Evolutionary conservation across 305 asterid genomes (phyloP), one percentile per base, ranked within the genome.

Genomic region (Rubia occidens): DNA sequence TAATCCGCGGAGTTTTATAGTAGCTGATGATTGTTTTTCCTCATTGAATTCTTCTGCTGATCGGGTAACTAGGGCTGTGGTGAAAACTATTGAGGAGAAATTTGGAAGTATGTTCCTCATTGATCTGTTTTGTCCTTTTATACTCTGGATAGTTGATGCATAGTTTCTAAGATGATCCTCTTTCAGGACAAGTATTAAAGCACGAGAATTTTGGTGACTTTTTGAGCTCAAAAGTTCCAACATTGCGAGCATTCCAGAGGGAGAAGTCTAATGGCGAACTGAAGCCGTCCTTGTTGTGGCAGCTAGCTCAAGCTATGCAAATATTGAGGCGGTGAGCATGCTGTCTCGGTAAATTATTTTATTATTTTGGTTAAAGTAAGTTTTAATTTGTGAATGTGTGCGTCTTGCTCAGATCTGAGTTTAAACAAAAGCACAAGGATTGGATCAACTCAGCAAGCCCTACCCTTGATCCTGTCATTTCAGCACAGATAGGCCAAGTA

Each of bases 161-260:
- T 72, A 63, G 65, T 71, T 77, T 78, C 80, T 75, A 64, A 66
- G 60, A 73, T 71, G 77, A 63, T 60, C 77, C 60, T 79, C 79
- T 75, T 75, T 68, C 96, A 95, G 99, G 97, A 83, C 98, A 89
- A 91, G 88, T 84, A 76, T 69, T 91, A 76, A 87, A 87, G 83
- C 98, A 80, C 79, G 88, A 88, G 74, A 95, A 87, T 79, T 88
- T 95, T 64, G 81, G 85, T 26, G 89, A 86, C 77, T 91, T 85
- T 84, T 80, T 95, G 71, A 78, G 76, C 47, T 78, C 82, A 68
- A 91, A 89, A 76, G 89, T 91, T 80, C 98, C 99, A 51, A 87
- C 95, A 82, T 86, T 95, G 77, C 82, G 80, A 32, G 76, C 84
- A 51, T 82, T 85, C 76, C 75, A 73, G 56, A 43, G 60, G 70